These are phyloP conservation scores for Lophiotrema nucula DNA, from an alignment of 495 filamentous ascomycete species.

Conservation along the genomic window DNA sequence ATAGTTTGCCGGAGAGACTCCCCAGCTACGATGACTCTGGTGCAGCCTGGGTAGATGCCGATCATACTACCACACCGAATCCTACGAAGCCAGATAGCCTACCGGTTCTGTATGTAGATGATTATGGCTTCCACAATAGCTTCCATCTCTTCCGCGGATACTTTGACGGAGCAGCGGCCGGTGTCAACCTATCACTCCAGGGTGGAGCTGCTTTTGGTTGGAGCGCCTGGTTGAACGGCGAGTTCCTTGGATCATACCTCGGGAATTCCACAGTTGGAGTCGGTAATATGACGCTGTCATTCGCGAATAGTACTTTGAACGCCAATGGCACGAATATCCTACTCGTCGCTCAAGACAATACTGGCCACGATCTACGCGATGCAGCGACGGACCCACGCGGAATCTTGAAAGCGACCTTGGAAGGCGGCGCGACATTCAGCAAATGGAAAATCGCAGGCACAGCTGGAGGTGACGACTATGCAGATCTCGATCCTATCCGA, in stretches of 20 bases:
- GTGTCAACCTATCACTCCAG: constrained; percentile 33
- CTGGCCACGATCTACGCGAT: constrained; percentile 35
- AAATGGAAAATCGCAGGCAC: constrained; percentile 38
- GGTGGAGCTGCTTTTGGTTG: constrained; percentile 35
- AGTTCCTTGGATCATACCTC: constrained; percentile 34
- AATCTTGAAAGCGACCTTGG: constrained; percentile 36
- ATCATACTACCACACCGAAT: constrained; percentile 34
- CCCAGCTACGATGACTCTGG: constrained; percentile 35
- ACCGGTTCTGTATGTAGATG: constrained; percentile 39
- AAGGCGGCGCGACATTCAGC: constrained; percentile 29
- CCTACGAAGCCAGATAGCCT: constrained; percentile 35
- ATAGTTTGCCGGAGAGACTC: constrained; percentile 35
- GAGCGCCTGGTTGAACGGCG: constrained; percentile 39
- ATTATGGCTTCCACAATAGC: constrained; percentile 40
- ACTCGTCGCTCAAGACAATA: constrained; percentile 38
- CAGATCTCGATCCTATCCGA: constrained; percentile 35
- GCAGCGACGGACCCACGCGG: constrained; percentile 35
- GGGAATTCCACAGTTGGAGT: constrained; percentile 25
- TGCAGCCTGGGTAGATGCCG: constrained; percentile 33
- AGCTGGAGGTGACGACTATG: constrained; percentile 28
- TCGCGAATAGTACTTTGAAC: constrained; percentile 27
- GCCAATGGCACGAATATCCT: constrained; percentile 33
- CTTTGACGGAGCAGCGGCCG: constrained; percentile 34
- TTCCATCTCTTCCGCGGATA: constrained; percentile 38
- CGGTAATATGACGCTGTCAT: constrained; percentile 34